These are phyloP conservation scores for Aphanomyces cochlioides DNA, from an alignment of 352 stramenopile species.

Conservation along the genomic window DNA sequence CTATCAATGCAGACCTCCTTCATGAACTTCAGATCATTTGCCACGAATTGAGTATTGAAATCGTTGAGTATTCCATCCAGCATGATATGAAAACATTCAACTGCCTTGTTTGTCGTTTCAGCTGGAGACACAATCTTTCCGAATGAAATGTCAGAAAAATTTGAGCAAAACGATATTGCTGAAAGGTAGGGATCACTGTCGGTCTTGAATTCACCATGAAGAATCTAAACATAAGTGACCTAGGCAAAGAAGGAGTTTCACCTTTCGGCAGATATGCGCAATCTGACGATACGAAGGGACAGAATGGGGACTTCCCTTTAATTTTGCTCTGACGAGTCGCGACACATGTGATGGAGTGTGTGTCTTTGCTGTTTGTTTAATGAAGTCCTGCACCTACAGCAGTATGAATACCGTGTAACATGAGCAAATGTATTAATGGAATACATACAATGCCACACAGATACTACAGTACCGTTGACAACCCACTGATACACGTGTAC, in stretches of 20 bases:
- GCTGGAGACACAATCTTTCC: not conserved
- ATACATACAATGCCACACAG: no score
- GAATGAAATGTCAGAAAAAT: not conserved
- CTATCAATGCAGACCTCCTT: conserved; percentile 6
- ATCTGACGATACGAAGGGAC: not conserved
- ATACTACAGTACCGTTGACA: not conserved
- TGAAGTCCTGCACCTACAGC: not conserved
- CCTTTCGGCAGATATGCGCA: not conserved
- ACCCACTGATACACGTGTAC: not conserved
- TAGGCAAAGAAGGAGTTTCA: not conserved
- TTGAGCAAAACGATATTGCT: not conserved
- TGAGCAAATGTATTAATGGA: not conserved
- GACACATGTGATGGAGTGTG: not conserved
- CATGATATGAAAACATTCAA: not conserved
- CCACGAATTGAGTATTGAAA: not conserved
- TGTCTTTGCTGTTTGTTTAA: not conserved
- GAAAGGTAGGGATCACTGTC: not conserved
- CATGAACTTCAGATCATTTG: not conserved
- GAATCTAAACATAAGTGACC: not conserved
- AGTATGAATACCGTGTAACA: not conserved
- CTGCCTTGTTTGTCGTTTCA: not conserved
- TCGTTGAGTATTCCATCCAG: not conserved
- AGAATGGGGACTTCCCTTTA: not conserved
- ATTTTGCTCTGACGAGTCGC: not conserved
- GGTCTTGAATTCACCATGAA: not conserved